Evolutionary conservation across 192 early-diverging fungal species (phyloP).

Genomic region (Kickxella alabastrina): DNA sequence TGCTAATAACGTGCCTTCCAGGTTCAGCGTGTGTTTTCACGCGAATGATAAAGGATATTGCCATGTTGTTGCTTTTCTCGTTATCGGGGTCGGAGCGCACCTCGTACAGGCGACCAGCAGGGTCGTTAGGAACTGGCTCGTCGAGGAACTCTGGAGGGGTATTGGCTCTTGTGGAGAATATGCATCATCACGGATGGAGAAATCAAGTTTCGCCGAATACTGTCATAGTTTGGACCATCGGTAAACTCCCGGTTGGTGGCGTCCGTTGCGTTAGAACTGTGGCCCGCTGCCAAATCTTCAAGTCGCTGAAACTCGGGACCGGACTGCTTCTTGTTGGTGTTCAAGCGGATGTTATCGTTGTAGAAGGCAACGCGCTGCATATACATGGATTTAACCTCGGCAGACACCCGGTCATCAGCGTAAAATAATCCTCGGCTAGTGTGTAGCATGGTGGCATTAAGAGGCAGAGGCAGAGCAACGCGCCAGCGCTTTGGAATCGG

Average conservation of each 20-base stretch:
- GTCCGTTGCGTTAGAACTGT: conserved; percentile 25
- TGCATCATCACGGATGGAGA: conserved; percentile 32
- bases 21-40: conserved; percentile 24
- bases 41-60: conserved; percentile 40
- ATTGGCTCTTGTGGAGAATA: conserved; percentile 30
- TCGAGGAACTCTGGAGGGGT: conserved; percentile 37
- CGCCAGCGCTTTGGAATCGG: conserved; percentile 42
- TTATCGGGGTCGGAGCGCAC: conserved; percentile 29
- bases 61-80: conserved; percentile 33
- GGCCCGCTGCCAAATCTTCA: conserved; percentile 40
- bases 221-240: conserved; percentile 25
- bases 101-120: conserved; percentile 43
- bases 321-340: conserved; percentile 19
- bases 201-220: conserved; percentile 36
- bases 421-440: conserved; percentile 44
- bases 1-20: conserved; percentile 17
- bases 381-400: conserved; percentile 42
- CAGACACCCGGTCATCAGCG: conserved; percentile 29
- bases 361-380: conserved; percentile 37
- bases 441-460: conserved; percentile 35
- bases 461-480: conserved; percentile 30
- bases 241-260: conserved; percentile 14
- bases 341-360: conserved; percentile 41
- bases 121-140: conserved; percentile 42
- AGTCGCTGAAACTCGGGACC: conserved; percentile 29